phyloP scores from a whole-genome alignment of 148 eudicot species.

The Rhododendron simsii region DNA sequence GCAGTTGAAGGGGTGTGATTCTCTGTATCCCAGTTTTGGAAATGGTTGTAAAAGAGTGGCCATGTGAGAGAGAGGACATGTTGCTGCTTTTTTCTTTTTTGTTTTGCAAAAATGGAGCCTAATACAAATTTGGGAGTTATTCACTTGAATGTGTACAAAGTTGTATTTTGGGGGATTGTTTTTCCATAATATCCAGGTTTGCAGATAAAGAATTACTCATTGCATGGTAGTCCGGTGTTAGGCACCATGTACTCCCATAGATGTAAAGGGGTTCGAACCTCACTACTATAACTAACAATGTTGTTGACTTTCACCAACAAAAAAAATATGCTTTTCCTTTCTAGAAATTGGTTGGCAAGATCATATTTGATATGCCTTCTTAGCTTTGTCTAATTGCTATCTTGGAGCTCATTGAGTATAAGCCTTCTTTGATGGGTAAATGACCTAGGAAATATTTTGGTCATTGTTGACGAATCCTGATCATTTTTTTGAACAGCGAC shows the following conservation, averaged over 20 bases:
- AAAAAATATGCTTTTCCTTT: too few relatives aligned
- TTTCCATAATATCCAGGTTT: not conserved
- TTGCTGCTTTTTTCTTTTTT: not conserved
- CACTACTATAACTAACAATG: not conserved
- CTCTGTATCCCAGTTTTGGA: conserved; percentile 1
- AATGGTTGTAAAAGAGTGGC: not conserved
- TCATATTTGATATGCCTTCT: too few relatives aligned
- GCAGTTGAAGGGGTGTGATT: not conserved
- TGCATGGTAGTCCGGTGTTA: not conserved
- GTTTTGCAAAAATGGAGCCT: not conserved
- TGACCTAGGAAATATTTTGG: not conserved
- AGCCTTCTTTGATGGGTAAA: too few relatives aligned
- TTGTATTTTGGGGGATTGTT: not conserved
- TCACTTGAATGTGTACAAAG: not conserved
- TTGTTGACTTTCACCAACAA: not conserved
- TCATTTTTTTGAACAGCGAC: too few relatives aligned
- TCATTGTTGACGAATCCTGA: not conserved
- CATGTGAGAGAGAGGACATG: not conserved
- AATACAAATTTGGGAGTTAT: not conserved
- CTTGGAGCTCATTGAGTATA: too few relatives aligned
- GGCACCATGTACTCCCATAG: not conserved
- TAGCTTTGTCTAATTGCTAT: too few relatives aligned
- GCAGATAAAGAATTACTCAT: not conserved
- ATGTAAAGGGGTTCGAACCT: too few relatives aligned
- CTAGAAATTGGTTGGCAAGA: too few relatives aligned